phyloP scores from a whole-genome alignment of 306 rosid genomes.

The Fragaria iinumae region DNA sequence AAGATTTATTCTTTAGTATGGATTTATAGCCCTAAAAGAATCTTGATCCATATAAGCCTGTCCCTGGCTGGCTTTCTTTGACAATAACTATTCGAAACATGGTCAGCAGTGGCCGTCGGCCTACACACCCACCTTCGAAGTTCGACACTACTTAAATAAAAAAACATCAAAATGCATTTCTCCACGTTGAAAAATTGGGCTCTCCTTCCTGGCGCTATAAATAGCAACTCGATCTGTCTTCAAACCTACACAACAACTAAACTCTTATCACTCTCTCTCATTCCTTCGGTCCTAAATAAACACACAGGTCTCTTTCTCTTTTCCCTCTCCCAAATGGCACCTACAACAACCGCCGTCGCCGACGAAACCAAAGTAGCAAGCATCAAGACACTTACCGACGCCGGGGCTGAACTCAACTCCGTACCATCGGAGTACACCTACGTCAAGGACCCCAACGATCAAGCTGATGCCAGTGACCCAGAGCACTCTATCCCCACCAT shows the following conservation, averaged over 20 bases:
- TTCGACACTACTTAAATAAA: not conserved
- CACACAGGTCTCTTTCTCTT: not conserved
- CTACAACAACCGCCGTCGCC: not conserved
- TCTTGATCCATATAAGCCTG: not conserved
- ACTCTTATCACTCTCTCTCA: not conserved
- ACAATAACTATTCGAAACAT: not conserved
- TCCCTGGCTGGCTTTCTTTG: not conserved
- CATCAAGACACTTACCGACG: slow-evolving; percentile 35
- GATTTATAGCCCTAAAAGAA: not conserved
- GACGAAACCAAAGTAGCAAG: slow-evolving; percentile 20
- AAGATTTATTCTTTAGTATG: too few species aligned
- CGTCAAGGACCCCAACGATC: slow-evolving; percentile 18
- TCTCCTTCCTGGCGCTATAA: not conserved
- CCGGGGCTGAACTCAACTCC: not conserved
- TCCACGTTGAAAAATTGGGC: not conserved
- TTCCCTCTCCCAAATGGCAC: not conserved
- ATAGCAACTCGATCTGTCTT: not conserved
- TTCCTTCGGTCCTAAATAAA: not conserved
- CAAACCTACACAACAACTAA: not conserved
- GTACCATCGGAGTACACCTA: slow-evolving; percentile 45
- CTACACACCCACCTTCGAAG: not conserved
- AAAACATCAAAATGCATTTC: not conserved
- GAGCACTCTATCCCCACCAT: slow-evolving; percentile 31
- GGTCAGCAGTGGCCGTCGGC: slow-evolving; percentile 1
- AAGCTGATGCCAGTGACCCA: slow-evolving; percentile 32